Evolutionary conservation across 148 eudicot genomes (phyloP).

Genomic region (Vaccinium macrocarpon): DNA sequence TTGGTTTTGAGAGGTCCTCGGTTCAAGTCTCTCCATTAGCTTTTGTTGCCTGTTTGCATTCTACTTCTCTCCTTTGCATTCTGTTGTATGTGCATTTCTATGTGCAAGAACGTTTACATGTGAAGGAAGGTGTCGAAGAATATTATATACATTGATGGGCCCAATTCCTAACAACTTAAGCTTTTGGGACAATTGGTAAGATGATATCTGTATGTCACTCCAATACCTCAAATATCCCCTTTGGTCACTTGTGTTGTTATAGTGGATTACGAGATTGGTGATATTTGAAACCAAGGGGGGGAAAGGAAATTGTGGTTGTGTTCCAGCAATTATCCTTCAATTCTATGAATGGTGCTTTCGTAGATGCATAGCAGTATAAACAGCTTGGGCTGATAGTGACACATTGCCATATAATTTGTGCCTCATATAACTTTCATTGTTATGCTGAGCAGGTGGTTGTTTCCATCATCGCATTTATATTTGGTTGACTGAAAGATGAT

Average conservation of each 20-base stretch:
- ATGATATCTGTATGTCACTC: background rate
- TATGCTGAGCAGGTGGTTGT: background rate
- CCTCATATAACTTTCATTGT: conserved; percentile 2
- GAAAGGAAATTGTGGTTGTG: background rate
- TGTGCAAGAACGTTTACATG: no score
- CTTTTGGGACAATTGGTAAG: no score
- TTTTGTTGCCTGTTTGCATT: no score
- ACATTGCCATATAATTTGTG: no score
- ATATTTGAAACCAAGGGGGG: background rate
- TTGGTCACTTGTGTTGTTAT: background rate
- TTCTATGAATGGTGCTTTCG: background rate
- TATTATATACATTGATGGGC: no score
- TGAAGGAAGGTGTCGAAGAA: no score
- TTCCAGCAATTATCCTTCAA: background rate
- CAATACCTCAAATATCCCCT: background rate
- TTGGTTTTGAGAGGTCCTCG: no score
- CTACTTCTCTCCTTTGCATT: no score
- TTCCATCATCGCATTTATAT: background rate
- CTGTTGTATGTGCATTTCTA: no score
- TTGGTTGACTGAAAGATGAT: background rate
- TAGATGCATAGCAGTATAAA: background rate
- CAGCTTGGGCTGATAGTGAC: background rate
- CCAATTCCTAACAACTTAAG: no score
- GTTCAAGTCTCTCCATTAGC: no score
- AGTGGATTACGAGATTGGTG: background rate